Conservation (phyloP, 805 yeast species). For the Myxozyma vanderwaltii region DNA sequence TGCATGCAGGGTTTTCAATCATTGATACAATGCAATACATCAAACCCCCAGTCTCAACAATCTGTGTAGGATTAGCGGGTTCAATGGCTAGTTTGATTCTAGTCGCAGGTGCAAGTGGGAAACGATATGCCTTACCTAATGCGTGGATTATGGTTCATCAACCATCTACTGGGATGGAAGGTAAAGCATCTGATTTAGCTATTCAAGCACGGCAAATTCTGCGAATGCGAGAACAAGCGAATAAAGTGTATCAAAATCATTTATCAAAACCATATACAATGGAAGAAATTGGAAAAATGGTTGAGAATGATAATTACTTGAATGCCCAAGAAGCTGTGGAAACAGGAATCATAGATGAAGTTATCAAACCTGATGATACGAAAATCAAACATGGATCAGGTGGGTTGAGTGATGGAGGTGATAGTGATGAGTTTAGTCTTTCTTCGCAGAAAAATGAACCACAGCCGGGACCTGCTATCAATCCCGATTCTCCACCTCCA, state of each 20-base stretch:
- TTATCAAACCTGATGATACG: conserved; percentile 33
- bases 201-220: conserved; percentile 44
- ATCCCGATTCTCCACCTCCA: background rate
- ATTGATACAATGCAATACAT: conserved; percentile 45
- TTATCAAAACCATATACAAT: conserved; percentile 32
- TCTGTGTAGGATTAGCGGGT: conserved; percentile 44
- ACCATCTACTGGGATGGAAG: conserved; percentile 40
- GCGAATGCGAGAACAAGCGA: conserved; percentile 40
- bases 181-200: conserved; percentile 40
- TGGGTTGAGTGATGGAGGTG: conserved; percentile 9
- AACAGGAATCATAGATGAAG: conserved; percentile 42
- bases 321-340: conserved; percentile 41
- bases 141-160: conserved; percentile 45
- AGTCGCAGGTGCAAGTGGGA: conserved; percentile 41
- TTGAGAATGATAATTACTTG: conserved; percentile 37
- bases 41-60: conserved; percentile 42
- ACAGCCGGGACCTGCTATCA: conserved; percentile 8
- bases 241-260: conserved; percentile 39
- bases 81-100: conserved; percentile 44
- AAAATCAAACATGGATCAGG: conserved; percentile 18
- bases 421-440: background rate
- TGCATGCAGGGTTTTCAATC: conserved; percentile 43
- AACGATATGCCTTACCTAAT: conserved; percentile 41
- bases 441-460: background rate
- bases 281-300: conserved; percentile 29